A percentile compares a stretch with the other conserved stretches of the same genome.
These are phyloP conservation scores for Exophiala sp. DNA, from an alignment of 2,329 filamentous ascomycete species.

Conservation along the genomic window DNA sequence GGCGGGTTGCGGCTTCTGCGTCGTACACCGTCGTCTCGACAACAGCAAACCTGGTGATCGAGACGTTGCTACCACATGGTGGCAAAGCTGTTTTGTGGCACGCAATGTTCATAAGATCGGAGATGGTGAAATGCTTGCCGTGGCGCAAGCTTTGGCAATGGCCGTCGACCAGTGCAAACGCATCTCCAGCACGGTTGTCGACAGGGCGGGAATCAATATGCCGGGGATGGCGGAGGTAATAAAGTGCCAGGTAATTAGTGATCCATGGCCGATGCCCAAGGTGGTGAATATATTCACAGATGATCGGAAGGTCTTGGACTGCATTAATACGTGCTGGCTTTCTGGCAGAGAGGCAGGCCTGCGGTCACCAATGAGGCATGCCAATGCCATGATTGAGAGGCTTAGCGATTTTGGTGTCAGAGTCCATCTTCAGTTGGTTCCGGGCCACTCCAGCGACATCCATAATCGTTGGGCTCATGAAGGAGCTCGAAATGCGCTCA, in stretches of 20 bases:
- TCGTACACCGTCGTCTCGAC: constrained; percentile 28
- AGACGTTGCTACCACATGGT: constrained; percentile 14
- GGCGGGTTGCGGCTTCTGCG: constrained; percentile 41
- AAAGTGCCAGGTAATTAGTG: constrained; percentile 3
- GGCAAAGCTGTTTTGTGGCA: constrained; percentile 15
- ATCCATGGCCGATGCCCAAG: constrained; percentile 10
- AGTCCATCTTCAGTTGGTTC: constrained; percentile 11
- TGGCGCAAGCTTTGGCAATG: constrained; percentile 13
- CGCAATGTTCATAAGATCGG: constrained; percentile 4
- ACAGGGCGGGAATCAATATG: constrained; percentile 9
- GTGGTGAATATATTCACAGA: constrained; percentile 9
- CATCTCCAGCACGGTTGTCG: constrained; percentile 8
- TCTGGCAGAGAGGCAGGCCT: constrained; percentile 4
- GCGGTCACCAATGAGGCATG: constrained; percentile 10
- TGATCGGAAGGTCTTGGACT: constrained; percentile 9
- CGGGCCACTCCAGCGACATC: constrained; percentile 5
- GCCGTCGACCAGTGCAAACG: constrained; percentile 12
- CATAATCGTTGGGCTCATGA: constrained; percentile 12
- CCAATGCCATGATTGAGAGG: constrained; percentile 9
- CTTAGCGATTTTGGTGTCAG: constrained; percentile 10
- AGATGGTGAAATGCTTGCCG: constrained; percentile 12
- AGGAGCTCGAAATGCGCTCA: constrained; percentile 10
- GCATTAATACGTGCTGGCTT: constrained; percentile 4
- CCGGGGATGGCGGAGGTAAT: constrained; percentile 7
- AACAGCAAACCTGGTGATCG: constrained; percentile 10